These are phyloP conservation scores for Blepharisma undulans DNA, from an alignment of 169 alveolate genomes.

Conservation along the genomic window DNA sequence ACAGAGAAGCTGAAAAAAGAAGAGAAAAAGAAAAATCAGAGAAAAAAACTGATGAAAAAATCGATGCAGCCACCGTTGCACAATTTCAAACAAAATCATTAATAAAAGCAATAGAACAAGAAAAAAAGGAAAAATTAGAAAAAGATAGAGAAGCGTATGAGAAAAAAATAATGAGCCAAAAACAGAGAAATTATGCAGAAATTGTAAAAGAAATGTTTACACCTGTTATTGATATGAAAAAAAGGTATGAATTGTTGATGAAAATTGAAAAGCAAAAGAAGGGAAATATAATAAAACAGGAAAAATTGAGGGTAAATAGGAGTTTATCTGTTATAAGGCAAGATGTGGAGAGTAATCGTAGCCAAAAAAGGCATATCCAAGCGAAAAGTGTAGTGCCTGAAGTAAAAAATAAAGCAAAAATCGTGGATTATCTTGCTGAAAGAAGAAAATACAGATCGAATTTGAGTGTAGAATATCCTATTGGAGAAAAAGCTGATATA, in stretches of 20 bases:
- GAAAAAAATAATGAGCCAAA: not conserved
- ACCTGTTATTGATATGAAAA: not conserved
- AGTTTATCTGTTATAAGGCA: not conserved
- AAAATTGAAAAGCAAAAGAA: not conserved
- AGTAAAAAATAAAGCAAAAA: not conserved
- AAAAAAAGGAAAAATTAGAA: not conserved
- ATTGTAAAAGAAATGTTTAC: slow-evolving; percentile 2
- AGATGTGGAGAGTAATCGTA: not conserved
- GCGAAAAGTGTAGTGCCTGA: not conserved
- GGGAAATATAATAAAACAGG: not conserved
- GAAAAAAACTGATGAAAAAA: not conserved
- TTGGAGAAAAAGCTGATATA: not conserved
- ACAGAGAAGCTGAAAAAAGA: not conserved
- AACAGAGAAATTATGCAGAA: slow-evolving; percentile 7
- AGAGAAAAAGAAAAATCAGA: not conserved
- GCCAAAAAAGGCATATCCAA: not conserved
- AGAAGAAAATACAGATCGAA: not conserved
- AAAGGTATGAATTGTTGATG: not conserved
- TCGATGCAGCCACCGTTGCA: not conserved
- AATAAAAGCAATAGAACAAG: not conserved
- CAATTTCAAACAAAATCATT: not conserved
- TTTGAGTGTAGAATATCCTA: not conserved
- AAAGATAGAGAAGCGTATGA: not conserved
- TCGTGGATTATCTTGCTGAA: slow-evolving; percentile 11
- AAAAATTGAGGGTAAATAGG: not conserved